Conservation (phyloP, 1,139 yeast genomes). For the Taphrina sp. region DNA sequence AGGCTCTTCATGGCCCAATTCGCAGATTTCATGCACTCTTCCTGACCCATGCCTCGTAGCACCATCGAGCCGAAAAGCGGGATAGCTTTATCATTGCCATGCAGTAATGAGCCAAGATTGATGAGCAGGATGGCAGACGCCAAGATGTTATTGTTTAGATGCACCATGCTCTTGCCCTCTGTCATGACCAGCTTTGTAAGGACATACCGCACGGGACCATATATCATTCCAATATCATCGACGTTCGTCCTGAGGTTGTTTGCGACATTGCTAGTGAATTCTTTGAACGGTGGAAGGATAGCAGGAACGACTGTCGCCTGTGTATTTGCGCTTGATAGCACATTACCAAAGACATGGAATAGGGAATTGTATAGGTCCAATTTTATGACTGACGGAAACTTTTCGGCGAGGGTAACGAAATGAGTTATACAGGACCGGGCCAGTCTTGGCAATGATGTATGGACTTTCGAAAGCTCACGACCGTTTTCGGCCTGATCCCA, state of each 20-base stretch:
- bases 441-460: conserved; percentile 14
- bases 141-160: conserved; percentile 17
- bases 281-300: conserved; percentile 28
- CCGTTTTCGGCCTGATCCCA: conserved; percentile 49
- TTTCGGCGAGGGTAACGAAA: conserved; percentile 60
- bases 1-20: conserved; percentile 12
- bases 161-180: background rate
- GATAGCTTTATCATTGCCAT: conserved; percentile 5
- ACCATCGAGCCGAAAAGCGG: background rate
- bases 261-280: conserved; percentile 18
- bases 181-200: conserved; percentile 7
- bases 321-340: conserved; percentile 14
- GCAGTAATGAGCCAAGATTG: conserved; percentile 9
- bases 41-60: background rate
- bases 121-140: conserved; percentile 18
- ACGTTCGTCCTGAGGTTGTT: background rate
- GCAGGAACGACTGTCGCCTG: conserved; percentile 28
- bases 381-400: conserved; percentile 65
- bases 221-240: conserved; percentile 20
- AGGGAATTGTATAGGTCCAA: conserved; percentile 69
- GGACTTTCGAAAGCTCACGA: conserved; percentile 48
- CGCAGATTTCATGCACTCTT: conserved; percentile 5
- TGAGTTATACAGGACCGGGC: conserved; percentile 51
- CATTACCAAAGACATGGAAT: conserved; percentile 56
- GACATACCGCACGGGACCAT: conserved; percentile 18